Evolutionary conservation across 176 grass and related monocot species (phyloP), one percentile per base, ranked within the genome.

Genomic region (Avena sativa): DNA sequence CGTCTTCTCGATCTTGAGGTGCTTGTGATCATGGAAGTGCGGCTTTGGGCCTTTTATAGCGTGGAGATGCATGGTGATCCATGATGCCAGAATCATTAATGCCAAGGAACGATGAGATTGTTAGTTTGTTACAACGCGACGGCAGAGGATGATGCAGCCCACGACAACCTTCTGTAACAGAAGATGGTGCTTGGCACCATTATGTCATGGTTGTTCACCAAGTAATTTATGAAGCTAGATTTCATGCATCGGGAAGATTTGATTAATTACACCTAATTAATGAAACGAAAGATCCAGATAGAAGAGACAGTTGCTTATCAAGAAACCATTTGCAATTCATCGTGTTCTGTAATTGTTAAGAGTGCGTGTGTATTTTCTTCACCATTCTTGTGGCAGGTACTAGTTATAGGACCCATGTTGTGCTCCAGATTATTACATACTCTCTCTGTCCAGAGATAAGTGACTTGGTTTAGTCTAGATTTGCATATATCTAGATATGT

Each of bases 1-100:
- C 32, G 46, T 71, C 30, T 79, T 63, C 17, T 52, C 10, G 2
- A 9, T 17, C 20, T 13, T 12, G 55, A 8, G 8, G 44, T 23
- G 43, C 49, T 72, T 77, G 69, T 56, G 79, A 71, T 79, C 48
- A 34, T 92, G 83, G 56, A 81, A 46, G 32, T 70, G 36, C 48
- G 64, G 23, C 20, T 30, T 71, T 79, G 75, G 57, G 81, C 52
- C 1, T 81, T 93, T 89, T 93, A 93, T 93, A 86, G 28, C 46
- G 36, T 36, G 30, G 19, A 8, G 19, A 38, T 59, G 26, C 21
- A 21, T 47, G 46, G 43, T 9, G 84, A 49, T 87, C 80, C 26
- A 28, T 28, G 65, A 74, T 79, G 89, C 65, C 2, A 65, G 46
- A 56, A 30, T 79, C 74, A 13, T 36, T 90, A 21, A 83, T 87